Percentiles rank a stretch among this genome's conserved stretches.
Conservation (phyloP, 306 rosid species). For the Oemleria cerasiformis region DNA sequence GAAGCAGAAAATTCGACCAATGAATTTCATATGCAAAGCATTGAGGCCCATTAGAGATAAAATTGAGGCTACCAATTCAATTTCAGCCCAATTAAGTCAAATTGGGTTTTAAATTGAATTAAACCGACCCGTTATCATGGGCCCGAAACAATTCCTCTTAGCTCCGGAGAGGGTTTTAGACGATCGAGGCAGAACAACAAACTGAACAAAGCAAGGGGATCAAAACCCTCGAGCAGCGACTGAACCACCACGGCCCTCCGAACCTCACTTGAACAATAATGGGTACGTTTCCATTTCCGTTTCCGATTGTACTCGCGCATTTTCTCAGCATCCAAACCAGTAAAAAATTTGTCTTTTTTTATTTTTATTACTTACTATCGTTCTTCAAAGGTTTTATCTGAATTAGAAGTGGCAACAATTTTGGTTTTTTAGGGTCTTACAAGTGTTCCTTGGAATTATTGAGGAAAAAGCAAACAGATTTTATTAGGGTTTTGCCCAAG, state of each 20-base stretch:
- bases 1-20: not conserved
- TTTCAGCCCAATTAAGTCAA: not conserved
- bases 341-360: not conserved
- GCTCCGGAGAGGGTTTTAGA: constrained; percentile 8
- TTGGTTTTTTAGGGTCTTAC: constrained; percentile 30
- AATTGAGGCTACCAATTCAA: not conserved
- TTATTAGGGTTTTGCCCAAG: constrained; percentile 27
- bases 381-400: constrained; percentile 14
- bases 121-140: not conserved
- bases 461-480: constrained; percentile 28
- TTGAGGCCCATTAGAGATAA: not conserved
- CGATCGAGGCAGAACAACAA: not conserved
- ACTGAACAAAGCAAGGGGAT: not conserved
- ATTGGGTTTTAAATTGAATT: not conserved
- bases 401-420: not conserved
- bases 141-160: not conserved
- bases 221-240: not conserved
- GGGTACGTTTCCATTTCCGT: not conserved
- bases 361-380: not conserved
- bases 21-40: not conserved
- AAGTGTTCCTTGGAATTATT: constrained; percentile 30
- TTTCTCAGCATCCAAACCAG: not conserved
- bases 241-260: not conserved
- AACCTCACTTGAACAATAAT: not conserved
- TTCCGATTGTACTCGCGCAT: not conserved